Evolutionary conservation across 768 basidiomycete species (phyloP).

Genomic region (Termitomyces sp.): DNA sequence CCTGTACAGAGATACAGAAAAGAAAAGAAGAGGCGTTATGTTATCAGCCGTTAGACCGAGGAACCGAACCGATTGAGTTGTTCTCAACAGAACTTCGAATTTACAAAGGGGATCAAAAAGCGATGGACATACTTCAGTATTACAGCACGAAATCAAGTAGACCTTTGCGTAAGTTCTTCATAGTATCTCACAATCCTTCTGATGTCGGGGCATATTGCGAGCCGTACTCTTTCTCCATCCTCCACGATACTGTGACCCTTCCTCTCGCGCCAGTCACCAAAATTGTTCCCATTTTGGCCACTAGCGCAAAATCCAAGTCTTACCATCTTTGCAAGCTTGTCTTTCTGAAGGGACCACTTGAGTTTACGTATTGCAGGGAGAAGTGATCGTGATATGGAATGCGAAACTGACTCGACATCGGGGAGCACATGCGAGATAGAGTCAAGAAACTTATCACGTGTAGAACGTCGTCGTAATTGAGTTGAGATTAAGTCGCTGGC

Average conservation of each 20-base stretch:
- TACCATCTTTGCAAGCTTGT: constrained; percentile 55
- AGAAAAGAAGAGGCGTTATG: neutral
- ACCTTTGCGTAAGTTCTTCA: constrained; percentile 33
- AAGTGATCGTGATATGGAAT: constrained; percentile 54
- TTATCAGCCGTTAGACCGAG: neutral
- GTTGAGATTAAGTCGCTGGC: constrained; percentile 48
- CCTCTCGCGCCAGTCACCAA: constrained; percentile 55
- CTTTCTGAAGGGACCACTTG: constrained; percentile 69
- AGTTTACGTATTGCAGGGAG: constrained; percentile 61
- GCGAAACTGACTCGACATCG: constrained; percentile 57
- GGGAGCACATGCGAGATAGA: constrained; percentile 54
- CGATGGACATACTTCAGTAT: neutral
- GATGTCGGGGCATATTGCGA: constrained; percentile 67
- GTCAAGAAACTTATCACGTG: constrained; percentile 32
- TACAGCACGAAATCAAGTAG: neutral
- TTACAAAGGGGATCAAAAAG: no score
- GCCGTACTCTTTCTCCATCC: constrained; percentile 62
- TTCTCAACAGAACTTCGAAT: neutral
- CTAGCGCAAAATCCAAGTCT: constrained; percentile 35
- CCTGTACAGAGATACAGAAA: neutral
- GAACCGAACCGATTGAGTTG: neutral
- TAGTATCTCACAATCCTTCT: constrained; percentile 57
- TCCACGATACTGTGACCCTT: constrained; percentile 45
- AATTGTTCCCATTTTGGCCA: constrained; percentile 26
- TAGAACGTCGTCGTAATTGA: constrained; percentile 47